Percentiles rank a stretch among this genome's conserved stretches.
These are phyloP conservation scores for Eucalyptus cloeziana DNA, from an alignment of 345 rosid genomes.

Conservation along the genomic window DNA sequence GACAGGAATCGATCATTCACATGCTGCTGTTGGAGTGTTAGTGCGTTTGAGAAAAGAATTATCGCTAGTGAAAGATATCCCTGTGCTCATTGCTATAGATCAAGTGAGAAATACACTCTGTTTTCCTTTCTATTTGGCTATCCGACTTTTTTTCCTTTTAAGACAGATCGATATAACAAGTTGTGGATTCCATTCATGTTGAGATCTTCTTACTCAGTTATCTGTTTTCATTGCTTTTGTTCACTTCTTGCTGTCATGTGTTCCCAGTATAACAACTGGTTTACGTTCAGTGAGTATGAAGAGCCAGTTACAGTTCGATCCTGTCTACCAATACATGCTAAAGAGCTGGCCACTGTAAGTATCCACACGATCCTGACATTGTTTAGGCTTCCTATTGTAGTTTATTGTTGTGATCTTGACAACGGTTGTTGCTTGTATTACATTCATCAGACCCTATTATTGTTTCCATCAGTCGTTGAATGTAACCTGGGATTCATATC, in stretches of 20 bases:
- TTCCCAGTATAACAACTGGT: constrained; percentile 87
- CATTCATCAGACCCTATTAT: background rate
- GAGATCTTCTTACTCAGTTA: background rate
- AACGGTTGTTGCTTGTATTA: background rate
- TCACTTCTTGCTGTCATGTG: constrained; percentile 6
- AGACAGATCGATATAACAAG: background rate
- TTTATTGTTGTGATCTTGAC: background rate
- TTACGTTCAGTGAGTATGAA: constrained; percentile 89
- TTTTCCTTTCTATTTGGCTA: background rate
- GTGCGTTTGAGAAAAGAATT: constrained; percentile 82
- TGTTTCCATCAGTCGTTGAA: background rate
- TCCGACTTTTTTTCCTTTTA: background rate
- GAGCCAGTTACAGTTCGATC: constrained; percentile 76
- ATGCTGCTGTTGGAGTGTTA: constrained; percentile 79
- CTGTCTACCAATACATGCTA: constrained; percentile 68
- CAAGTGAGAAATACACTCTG: constrained; percentile 45
- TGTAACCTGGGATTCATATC: background rate
- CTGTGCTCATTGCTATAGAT: constrained; percentile 87
- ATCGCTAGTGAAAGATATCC: constrained; percentile 79
- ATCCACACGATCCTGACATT: background rate
- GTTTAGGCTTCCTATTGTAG: background rate
- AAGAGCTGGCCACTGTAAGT: constrained; percentile 82
- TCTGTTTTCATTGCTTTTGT: background rate
- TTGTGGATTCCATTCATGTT: background rate
- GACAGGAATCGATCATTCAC: constrained; percentile 67